Conservation (phyloP, 805 yeast genomes). For the Ogataea paraovalis region DNA sequence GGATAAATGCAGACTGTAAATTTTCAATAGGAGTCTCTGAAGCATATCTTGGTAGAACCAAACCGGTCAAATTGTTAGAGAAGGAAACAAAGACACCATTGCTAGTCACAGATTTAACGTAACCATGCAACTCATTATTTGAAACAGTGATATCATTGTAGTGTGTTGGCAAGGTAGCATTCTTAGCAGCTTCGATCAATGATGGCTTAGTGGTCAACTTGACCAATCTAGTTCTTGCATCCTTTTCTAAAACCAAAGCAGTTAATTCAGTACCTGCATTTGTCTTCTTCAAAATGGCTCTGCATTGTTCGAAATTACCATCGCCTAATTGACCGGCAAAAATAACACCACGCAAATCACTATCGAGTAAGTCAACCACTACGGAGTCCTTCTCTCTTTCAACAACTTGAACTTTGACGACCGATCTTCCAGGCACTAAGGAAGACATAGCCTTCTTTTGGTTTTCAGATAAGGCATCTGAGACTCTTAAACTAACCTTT, state of each 20-base stretch:
- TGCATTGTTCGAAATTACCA: conserved; percentile 66
- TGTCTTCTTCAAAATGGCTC: conserved; percentile 59
- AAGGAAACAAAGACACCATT: conserved; percentile 83
- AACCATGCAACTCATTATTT: conserved; percentile 58
- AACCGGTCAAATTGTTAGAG: conserved; percentile 75
- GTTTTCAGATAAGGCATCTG: conserved; percentile 45
- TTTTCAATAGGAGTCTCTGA: conserved; percentile 51
- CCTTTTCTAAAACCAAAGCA: conserved; percentile 66
- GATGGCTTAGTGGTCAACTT: conserved; percentile 62
- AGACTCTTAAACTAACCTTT: conserved; percentile 69
- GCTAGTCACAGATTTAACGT: conserved; percentile 69
- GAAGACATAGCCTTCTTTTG: conserved; percentile 44
- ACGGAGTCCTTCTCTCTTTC: conserved; percentile 76
- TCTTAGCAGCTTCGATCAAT: conserved; percentile 60
- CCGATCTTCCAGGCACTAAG: conserved; percentile 56
- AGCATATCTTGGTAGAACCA: conserved; percentile 72
- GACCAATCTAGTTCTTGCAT: conserved; percentile 54
- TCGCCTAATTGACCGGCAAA: conserved; percentile 74
- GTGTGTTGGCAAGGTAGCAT: conserved; percentile 48
- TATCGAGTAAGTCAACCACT: conserved; percentile 54
- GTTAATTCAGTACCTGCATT: conserved; percentile 57
- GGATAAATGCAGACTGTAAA: conserved; percentile 48
- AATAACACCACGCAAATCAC: conserved; percentile 63
- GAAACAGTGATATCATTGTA: conserved; percentile 56
- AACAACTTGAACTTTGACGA: conserved; percentile 55